Percentiles rank a stretch among this genome's conserved stretches.
These are phyloP conservation scores for Coemansia sp. DNA, from an alignment of 192 early-diverging fungal species.

Conservation along the genomic window DNA sequence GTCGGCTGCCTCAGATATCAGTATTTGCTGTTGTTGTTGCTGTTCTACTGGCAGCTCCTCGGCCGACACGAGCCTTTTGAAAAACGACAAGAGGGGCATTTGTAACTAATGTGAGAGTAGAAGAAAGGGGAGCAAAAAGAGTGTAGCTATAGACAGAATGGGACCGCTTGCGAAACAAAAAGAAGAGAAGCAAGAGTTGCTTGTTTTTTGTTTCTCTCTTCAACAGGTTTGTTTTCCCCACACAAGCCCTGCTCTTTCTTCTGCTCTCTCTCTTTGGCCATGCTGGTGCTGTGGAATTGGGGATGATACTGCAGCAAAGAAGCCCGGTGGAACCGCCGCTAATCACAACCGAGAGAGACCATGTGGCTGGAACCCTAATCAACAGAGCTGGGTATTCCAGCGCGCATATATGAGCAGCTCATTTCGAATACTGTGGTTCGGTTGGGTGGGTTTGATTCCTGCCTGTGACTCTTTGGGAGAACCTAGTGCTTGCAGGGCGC, in stretches of 20 bases:
- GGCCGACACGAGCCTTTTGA: conserved; percentile 17
- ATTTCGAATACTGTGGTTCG: neutral
- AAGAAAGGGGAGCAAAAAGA: conserved; percentile 3
- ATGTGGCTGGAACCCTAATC: conserved; percentile 7
- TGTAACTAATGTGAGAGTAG: neutral
- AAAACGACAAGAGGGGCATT: conserved; percentile 26
- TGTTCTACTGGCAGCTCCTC: conserved; percentile 4
- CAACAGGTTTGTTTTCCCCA: too few species aligned
- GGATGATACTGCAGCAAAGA: neutral
- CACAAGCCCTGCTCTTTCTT: too few species aligned
- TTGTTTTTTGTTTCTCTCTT: too few species aligned
- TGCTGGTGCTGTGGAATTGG: neutral
- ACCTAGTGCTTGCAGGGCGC: conserved; percentile 17
- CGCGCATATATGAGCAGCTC: neutral
- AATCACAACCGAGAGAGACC: neutral
- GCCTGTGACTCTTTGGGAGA: conserved; percentile 27
- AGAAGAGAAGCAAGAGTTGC: neutral
- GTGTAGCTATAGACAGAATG: too few species aligned
- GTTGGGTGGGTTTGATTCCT: conserved; percentile 26
- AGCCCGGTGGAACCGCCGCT: neutral
- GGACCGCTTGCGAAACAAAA: too few species aligned
- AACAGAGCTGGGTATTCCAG: neutral
- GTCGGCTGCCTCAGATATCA: conserved; percentile 4
- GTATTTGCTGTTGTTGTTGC: conserved; percentile 14
- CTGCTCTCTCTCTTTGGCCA: too few species aligned